A percentile compares a stretch with the other conserved stretches of the same genome.
These are phyloP conservation scores for Sporisorium reilianum DNA, from an alignment of 1,284 basidiomycete species.

Conservation along the genomic window DNA sequence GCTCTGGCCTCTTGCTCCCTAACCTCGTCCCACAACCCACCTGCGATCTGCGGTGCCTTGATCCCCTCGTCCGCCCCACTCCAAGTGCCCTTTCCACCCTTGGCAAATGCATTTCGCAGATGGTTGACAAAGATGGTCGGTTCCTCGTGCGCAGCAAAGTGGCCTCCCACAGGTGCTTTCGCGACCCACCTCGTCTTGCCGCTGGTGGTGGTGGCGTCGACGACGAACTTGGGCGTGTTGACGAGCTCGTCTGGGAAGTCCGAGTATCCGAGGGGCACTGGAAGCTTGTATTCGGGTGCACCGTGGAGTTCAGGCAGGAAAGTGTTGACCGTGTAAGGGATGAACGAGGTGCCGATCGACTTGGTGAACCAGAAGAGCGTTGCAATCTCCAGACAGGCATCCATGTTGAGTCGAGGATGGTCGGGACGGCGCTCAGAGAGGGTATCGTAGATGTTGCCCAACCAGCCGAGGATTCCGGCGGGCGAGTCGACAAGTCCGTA, in stretches of 20 bases:
- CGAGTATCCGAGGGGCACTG: constrained; percentile 51
- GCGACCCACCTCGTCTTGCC: constrained; percentile 50
- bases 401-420: constrained; percentile 45
- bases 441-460: constrained; percentile 53
- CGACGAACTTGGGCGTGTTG: constrained; percentile 43
- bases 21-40: constrained; percentile 54
- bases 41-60: constrained; percentile 26
- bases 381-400: constrained; percentile 37
- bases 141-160: constrained; percentile 60
- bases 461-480: constrained; percentile 52
- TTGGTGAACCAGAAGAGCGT: constrained; percentile 51
- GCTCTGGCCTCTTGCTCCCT: constrained; percentile 35
- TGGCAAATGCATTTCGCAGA: constrained; percentile 53
- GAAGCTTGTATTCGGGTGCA: constrained; percentile 33
- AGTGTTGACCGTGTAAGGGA: constrained; percentile 53
- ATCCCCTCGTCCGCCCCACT: constrained; percentile 37
- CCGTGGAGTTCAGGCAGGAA: constrained; percentile 50
- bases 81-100: constrained; percentile 41
- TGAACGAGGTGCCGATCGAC: constrained; percentile 58
- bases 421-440: constrained; percentile 20
- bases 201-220: constrained; percentile 38
- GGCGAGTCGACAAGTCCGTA: constrained; percentile 58
- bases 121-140: constrained; percentile 55
- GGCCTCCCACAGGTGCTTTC: constrained; percentile 48
- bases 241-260: constrained; percentile 58